Conservation (phyloP, 2,329 filamentous ascomycete species). For the Zalaria sp. region DNA sequence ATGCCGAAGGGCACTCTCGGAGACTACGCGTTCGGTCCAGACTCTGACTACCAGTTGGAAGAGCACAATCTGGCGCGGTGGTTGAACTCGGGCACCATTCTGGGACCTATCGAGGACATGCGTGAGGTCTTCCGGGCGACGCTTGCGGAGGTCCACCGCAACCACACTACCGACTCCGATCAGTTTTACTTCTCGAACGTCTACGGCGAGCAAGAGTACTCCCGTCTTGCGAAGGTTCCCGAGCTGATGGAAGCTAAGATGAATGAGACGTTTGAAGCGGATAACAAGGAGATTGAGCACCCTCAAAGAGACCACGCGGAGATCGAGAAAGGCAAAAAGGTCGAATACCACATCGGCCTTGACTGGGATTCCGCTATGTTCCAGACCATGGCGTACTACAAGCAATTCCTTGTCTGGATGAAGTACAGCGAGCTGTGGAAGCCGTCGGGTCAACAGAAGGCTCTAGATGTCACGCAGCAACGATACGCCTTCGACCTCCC, state of each 20-base stretch:
- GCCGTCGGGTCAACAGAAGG: slow-evolving; percentile 1
- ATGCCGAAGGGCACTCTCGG: slow-evolving; percentile 12
- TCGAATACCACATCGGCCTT: slow-evolving; percentile 34
- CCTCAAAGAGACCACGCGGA: slow-evolving; percentile 16
- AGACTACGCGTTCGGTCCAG: slow-evolving; percentile 30
- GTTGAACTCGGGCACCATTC: slow-evolving; percentile 33
- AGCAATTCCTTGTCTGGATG: slow-evolving; percentile 18
- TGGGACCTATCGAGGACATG: slow-evolving; percentile 24
- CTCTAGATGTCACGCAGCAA: slow-evolving; percentile 4
- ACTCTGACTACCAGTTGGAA: slow-evolving; percentile 9
- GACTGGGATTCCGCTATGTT: slow-evolving; percentile 34
- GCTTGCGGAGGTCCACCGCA: slow-evolving; percentile 21
- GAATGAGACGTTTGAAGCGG: slow-evolving; percentile 18
- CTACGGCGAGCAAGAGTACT: slow-evolving; percentile 38
- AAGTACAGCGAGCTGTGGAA: slow-evolving; percentile 18
- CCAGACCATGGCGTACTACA: slow-evolving; percentile 22
- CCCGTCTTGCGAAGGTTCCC: slow-evolving; percentile 27
- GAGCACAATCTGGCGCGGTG: slow-evolving; percentile 31
- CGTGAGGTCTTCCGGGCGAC: slow-evolving; percentile 29
- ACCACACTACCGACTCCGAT: slow-evolving; percentile 21
- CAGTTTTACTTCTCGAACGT: slow-evolving; percentile 37
- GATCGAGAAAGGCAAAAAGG: slow-evolving; percentile 22
- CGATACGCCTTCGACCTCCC: slow-evolving; percentile 10
- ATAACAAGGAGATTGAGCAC: slow-evolving; percentile 23
- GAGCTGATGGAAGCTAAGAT: slow-evolving; percentile 13